Evolutionary conservation across 2,329 filamentous ascomycete genomes (phyloP).

Genomic region (Colletotrichum magnum): DNA sequence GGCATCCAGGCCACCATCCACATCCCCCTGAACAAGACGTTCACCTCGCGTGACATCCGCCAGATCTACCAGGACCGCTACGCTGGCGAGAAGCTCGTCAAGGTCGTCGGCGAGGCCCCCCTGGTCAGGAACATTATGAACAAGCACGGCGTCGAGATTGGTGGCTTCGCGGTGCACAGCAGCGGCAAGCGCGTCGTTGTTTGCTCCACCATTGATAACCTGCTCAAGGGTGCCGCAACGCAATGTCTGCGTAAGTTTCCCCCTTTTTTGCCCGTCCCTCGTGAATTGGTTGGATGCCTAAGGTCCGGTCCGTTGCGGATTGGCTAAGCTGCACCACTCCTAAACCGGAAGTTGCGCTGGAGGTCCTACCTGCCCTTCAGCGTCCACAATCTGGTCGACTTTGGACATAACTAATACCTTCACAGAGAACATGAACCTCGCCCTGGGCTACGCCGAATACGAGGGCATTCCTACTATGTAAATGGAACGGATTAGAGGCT

Average conservation of each 20-base stretch:
- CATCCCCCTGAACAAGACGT: slow-evolving; percentile 86
- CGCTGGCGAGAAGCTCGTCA: slow-evolving; percentile 94
- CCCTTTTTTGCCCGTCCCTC: no score
- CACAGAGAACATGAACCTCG: slow-evolving; percentile 91
- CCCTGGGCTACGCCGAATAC: slow-evolving; percentile 90
- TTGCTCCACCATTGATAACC: slow-evolving; percentile 93
- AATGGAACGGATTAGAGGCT: slow-evolving; percentile 38
- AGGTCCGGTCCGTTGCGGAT: no score
- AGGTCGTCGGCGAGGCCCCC: slow-evolving; percentile 89
- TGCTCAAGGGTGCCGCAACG: slow-evolving; percentile 92
- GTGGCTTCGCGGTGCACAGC: slow-evolving; percentile 93
- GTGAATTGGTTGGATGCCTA: no score
- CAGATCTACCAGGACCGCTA: slow-evolving; percentile 97
- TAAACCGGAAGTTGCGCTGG: no score
- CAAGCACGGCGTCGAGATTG: slow-evolving; percentile 93
- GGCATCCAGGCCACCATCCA: slow-evolving; percentile 94
- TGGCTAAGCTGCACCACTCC: no score
- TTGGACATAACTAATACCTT: background rate
- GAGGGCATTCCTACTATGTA: slow-evolving; percentile 81
- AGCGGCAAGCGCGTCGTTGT: slow-evolving; percentile 93
- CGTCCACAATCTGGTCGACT: no score
- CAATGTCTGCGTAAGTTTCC: slow-evolving; percentile 86
- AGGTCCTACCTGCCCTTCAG: no score
- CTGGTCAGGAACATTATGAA: slow-evolving; percentile 85
- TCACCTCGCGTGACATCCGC: slow-evolving; percentile 92